Evolutionary conservation across 768 basidiomycete genomes (phyloP), one percentile per base, ranked within the genome.

Genomic region (Sporobolomyces phaffii): DNA sequence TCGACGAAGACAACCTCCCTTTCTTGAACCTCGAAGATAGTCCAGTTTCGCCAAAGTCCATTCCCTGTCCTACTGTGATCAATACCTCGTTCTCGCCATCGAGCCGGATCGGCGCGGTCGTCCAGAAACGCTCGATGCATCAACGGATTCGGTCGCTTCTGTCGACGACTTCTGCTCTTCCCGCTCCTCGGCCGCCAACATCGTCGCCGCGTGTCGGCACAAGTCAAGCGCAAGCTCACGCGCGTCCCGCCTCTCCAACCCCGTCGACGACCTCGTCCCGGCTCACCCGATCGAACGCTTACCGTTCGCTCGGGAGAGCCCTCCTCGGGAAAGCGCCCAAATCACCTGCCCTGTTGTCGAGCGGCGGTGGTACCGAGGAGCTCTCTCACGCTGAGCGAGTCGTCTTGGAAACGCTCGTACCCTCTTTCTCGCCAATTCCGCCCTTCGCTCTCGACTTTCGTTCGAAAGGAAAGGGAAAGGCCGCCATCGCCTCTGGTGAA

Each of bases 261-360:
- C 45, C 40, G 3, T 31, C 65, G 11, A 41, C 65, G 11, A 41
- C 44, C 4, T 43, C 53, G 38, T 61, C 60, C 47, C 31, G 48
- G 11, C 41, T 68, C 17, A 68, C 50, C 34, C 45, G 65, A 22
- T 68, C 65, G 33, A 31, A n/a, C 22, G 65, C 60, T 8, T 62
- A 61, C 34, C 48, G 38, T 28, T 62, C 65, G 5, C 41, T 67
- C 53, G 48, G 47, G 0, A 45, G 60, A 26, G 60, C 60, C 11
- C 54, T 62, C 15, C n/a, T 38, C 26, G 60, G 48, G 1, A 24
- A 45, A 33, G 49, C 22, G 15, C 53, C 53, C n/a, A 41, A 29
- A 26, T 56, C 54, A 17, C 54, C 54, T 11, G 3, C n/a, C 6
- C n/a, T 40, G 29, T 3, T 8, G n/a, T 53, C 34, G 17, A 36